Conservation (phyloP, 2,329 filamentous ascomycete genomes). For the Colletotrichum liriopes region DNA sequence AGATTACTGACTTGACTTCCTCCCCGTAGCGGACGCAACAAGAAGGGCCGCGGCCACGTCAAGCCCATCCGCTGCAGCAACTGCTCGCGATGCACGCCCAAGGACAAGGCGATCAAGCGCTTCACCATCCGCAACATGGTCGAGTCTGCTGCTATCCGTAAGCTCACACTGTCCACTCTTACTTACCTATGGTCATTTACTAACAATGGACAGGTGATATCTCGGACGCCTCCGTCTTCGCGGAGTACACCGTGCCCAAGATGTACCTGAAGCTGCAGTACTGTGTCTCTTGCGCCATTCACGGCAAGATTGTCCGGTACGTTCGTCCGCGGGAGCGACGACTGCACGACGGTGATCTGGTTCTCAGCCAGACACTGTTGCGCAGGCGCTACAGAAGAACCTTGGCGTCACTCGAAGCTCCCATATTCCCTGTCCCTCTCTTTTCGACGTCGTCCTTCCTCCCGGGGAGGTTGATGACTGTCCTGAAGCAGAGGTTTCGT, state of each 20-base stretch:
- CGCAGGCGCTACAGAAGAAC: slow-evolving; percentile 71
- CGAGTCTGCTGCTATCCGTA: slow-evolving; percentile 99
- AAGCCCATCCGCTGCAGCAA: slow-evolving; percentile 93
- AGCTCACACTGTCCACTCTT: slow-evolving; percentile 58
- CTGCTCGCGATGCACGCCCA: slow-evolving; percentile 90
- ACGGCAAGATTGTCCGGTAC: slow-evolving; percentile 99
- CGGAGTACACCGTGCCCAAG: slow-evolving; percentile 99
- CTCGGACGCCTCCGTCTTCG: slow-evolving; percentile 98
- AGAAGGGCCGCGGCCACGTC: slow-evolving; percentile 99
- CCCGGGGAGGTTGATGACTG: neutral
- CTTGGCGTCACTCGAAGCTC: slow-evolving; percentile 67
- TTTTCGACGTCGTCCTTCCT: neutral
- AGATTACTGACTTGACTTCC: slow-evolving; percentile 46
- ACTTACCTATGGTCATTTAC: neutral
- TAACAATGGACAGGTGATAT: slow-evolving; percentile 86
- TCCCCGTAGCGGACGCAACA: slow-evolving; percentile 89
- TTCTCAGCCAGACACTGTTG: slow-evolving; percentile 46
- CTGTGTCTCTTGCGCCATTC: slow-evolving; percentile 99
- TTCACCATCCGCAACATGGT: slow-evolving; percentile 99
- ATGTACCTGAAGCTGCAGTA: slow-evolving; percentile 99
- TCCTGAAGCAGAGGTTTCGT: slow-evolving; percentile 33
- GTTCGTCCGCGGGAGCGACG: slow-evolving; percentile 75
- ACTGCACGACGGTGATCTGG: slow-evolving; percentile 59
- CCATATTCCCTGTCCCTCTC: neutral
- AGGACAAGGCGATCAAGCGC: slow-evolving; percentile 99